Conservation (phyloP, 2,329 filamentous ascomycete genomes). For the Leptosphaerulina australis region DNA sequence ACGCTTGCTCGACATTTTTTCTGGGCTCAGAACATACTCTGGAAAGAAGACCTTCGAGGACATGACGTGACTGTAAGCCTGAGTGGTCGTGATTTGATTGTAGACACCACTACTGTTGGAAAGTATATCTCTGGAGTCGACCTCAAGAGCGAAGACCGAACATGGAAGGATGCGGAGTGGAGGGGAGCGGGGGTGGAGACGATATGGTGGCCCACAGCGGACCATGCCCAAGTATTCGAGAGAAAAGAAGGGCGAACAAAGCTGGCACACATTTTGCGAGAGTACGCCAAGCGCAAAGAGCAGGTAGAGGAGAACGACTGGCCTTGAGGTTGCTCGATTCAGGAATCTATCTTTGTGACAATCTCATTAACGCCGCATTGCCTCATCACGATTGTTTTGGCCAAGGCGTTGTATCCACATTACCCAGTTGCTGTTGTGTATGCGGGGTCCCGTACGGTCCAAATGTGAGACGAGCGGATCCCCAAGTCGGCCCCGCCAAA, state of each 20-base stretch:
- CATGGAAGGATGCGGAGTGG: slow-evolving; percentile 46
- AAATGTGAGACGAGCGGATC: slow-evolving; percentile 9
- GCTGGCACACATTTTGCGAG: slow-evolving; percentile 34
- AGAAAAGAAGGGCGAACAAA: slow-evolving; percentile 30
- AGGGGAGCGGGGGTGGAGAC: slow-evolving; percentile 59
- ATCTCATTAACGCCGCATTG: background rate
- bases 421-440: background rate
- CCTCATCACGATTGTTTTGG: slow-evolving; percentile 7
- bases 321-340: background rate
- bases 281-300: slow-evolving; percentile 28
- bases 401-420: slow-evolving; percentile 4
- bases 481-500: slow-evolving; percentile 32
- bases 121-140: slow-evolving; percentile 59
- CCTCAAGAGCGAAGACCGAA: slow-evolving; percentile 34
- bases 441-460: slow-evolving; percentile 31
- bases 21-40: slow-evolving; percentile 73
- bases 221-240: slow-evolving; percentile 65
- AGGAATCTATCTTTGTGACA: background rate
- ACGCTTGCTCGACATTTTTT: slow-evolving; percentile 71
- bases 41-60: slow-evolving; percentile 66
- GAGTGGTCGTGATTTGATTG: slow-evolving; percentile 67
- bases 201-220: slow-evolving; percentile 64
- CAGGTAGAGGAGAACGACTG: slow-evolving; percentile 14
- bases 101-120: slow-evolving; percentile 64
- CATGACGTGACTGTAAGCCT: slow-evolving; percentile 63